phyloP scores from a whole-genome alignment of 2,329 filamentous ascomycete species.

The Ilyonectria mors-panacis region DNA sequence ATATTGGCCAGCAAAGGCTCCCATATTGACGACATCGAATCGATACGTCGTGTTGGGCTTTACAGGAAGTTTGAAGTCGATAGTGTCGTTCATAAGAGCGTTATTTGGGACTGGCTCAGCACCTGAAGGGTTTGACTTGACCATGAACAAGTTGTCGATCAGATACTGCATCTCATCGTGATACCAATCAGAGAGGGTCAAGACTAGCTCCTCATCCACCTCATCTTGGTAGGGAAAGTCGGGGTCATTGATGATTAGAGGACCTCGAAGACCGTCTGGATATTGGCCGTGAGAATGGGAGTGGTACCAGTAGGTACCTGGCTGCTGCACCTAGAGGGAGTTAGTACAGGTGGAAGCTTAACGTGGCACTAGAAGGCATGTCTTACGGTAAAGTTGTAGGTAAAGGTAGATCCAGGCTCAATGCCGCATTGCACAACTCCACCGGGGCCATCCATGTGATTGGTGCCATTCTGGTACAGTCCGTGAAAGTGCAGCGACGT shows the following conservation, averaged over 20 bases:
- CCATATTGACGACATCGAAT: conserved; percentile 80
- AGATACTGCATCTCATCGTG: conserved; percentile 69
- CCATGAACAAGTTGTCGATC: conserved; percentile 68
- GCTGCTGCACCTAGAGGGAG: conserved; percentile 67
- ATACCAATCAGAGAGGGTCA: conserved; percentile 81
- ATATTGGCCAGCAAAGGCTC: conserved; percentile 78
- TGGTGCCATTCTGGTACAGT: conserved; percentile 76
- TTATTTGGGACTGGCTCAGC: conserved; percentile 78
- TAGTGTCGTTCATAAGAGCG: conserved; percentile 80
- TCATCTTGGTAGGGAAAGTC: conserved; percentile 68
- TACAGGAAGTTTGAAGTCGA: conserved; percentile 71
- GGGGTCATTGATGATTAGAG: conserved; percentile 76
- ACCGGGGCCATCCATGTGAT: conserved; percentile 79
- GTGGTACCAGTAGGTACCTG: conserved; percentile 87
- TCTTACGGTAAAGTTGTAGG: conserved; percentile 77
- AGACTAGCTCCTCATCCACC: conserved; percentile 75
- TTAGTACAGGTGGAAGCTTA: conserved; percentile 2
- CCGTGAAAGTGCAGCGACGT: conserved; percentile 81
- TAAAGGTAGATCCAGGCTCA: conserved; percentile 74
- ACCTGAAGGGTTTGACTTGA: conserved; percentile 68
- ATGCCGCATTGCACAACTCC: conserved; percentile 79
- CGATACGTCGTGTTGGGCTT: conserved; percentile 80
- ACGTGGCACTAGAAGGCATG: background rate
- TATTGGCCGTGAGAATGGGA: conserved; percentile 78
- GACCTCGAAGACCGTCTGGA: conserved; percentile 77